phyloP scores from a whole-genome alignment of 2,329 filamentous ascomycete species.

The Phoma sp. region DNA sequence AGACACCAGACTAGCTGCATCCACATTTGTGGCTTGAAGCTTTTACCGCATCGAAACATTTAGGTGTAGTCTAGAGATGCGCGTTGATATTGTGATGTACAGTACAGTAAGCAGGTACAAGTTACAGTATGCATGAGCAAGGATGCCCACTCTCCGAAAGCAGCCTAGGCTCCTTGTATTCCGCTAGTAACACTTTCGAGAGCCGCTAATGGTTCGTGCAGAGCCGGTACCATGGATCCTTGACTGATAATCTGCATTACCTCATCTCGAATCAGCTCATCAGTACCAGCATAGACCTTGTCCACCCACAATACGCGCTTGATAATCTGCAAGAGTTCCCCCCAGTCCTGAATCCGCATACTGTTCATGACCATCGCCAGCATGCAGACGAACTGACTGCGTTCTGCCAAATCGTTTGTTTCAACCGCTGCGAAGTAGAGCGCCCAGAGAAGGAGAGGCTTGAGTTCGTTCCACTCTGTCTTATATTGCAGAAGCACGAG shows the following conservation, averaged over 20 bases:
- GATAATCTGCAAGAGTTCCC: conserved; percentile 32
- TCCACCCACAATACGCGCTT: conserved; percentile 43
- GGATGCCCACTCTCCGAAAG: neutral
- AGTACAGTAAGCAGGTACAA: neutral
- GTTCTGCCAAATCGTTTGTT: conserved; percentile 30
- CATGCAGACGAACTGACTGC: conserved; percentile 37
- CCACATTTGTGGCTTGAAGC: neutral
- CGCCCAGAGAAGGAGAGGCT: conserved; percentile 36
- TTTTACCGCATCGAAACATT: neutral
- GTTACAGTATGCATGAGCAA: conserved; percentile 6
- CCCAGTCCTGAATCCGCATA: conserved; percentile 31
- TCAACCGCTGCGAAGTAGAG: conserved; percentile 40
- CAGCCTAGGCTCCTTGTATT: neutral
- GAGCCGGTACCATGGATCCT: neutral
- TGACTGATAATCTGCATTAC: conserved; percentile 33
- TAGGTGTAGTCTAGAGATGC: neutral
- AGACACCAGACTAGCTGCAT: neutral
- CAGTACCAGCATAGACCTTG: conserved; percentile 31
- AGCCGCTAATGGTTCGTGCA: no score
- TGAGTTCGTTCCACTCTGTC: conserved; percentile 38
- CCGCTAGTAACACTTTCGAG: neutral
- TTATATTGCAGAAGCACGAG: conserved; percentile 29
- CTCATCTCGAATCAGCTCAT: conserved; percentile 34
- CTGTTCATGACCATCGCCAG: conserved; percentile 35
- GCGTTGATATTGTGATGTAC: neutral